Base-by-base conservation (phyloP, 2,329 filamentous ascomycete species). In the Trichoderma breve region DNA sequence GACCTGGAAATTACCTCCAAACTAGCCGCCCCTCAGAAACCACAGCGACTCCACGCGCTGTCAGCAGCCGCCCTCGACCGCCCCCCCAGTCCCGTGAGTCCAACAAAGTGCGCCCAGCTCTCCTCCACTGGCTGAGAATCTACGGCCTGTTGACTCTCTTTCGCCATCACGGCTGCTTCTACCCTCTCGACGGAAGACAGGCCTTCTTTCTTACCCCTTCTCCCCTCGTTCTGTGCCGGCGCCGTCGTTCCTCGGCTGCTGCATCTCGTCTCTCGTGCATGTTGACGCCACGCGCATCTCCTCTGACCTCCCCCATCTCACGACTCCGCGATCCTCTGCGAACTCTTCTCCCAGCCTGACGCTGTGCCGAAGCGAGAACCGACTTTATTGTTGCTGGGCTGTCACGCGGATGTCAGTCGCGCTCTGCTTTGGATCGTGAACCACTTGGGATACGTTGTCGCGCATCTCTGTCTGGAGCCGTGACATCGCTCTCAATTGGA, bases 321-420 rank as follows among this genome's bases (percentile, higher is more conserved):
- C 76, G 76, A 75, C 75, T 76, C 77, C 73, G 73, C 75, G 75
- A 73, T 74, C 76, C 75, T 76, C 76, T 72, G 75, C 76, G 74
- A 75, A 69, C 73, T 77, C 70, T 74, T 75, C 74, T 72, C 58
- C 21, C 67, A 43, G 61, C 72, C 73, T 26, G 66, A 72, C 66
- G 24, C 64, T 58, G 36, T 39, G n/a, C 73, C 57, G 62, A 70
- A 71, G 69, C 67, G 55, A 55, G 58, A 51, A 36, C 71, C 63
- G 66, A 64, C 62, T 34, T 47, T 58, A 61, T 65, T 36, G 63
- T 60, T 68, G 55, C 73, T 77, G 73, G 75, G 74, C 78, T 74
- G 74, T 76, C 77, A 79, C 78, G 75, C 78, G 74, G 78, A 77
- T 76, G 73, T 57, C 73, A 62, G 72, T 73, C 60, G 66, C 73